Percentiles rank a stretch among this genome's conserved stretches.
phyloP scores from a whole-genome alignment of 192 early-diverging fungal species.

The Coemansia sp. region DNA sequence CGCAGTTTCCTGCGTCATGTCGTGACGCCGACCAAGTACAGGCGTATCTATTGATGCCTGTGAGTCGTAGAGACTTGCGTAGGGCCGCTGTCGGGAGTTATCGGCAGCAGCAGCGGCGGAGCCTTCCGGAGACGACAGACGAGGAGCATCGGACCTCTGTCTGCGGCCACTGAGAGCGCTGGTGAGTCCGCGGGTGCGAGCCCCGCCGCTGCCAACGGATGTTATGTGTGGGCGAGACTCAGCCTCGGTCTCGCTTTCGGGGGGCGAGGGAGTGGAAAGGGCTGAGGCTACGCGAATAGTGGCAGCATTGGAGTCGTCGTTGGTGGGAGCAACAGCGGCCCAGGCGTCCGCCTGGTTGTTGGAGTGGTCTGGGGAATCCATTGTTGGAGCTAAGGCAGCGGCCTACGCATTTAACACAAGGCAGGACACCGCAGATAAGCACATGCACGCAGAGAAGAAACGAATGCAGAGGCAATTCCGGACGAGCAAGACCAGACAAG shows the following conservation, averaged over 20 bases:
- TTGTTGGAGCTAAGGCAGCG: background rate
- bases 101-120: background rate
- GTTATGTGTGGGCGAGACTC: background rate
- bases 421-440: background rate
- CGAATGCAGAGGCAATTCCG: constrained; percentile 8
- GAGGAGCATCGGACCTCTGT: constrained; percentile 26
- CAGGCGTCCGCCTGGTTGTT: constrained; percentile 38
- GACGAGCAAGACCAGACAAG: background rate
- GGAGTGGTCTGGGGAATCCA: constrained; percentile 9
- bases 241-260: background rate
- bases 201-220: background rate
- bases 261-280: background rate
- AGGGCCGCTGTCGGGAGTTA: constrained; percentile 2
- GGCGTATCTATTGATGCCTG: constrained; percentile 22
- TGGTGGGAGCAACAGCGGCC: background rate
- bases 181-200: constrained; percentile 39
- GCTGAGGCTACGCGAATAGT: background rate
- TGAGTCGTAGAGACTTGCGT: constrained; percentile 23
- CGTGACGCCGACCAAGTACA: constrained; percentile 13
- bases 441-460: background rate
- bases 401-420: background rate
- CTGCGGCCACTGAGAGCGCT: constrained; percentile 46
- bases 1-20: constrained; percentile 1
- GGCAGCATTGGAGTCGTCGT: background rate
- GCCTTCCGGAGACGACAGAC: constrained; percentile 11